phyloP scores from a whole-genome alignment of 306 rosid species.

The Cucumis sativus region DNA sequence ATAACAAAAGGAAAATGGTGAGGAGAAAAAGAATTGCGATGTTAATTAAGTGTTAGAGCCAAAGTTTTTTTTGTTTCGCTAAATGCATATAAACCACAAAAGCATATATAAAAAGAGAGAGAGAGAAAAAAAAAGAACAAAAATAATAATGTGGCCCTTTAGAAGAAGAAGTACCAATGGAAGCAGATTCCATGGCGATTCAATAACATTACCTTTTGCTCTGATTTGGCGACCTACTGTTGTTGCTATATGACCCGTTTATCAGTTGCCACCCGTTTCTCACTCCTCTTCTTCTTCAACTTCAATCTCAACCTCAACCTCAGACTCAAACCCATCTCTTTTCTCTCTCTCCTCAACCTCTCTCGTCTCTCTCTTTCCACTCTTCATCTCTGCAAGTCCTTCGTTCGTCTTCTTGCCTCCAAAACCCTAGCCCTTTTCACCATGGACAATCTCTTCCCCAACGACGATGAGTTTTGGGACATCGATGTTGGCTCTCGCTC shows the following conservation, averaged over 20 bases:
- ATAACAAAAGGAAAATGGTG: too few species aligned
- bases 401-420: constrained; percentile 35
- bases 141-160: background rate
- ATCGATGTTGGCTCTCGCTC: constrained; percentile 19
- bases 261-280: constrained; percentile 18
- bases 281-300: constrained; percentile 28
- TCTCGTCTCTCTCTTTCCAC: constrained; percentile 35
- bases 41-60: background rate
- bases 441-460: constrained; percentile 37
- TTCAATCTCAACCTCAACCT: constrained; percentile 17
- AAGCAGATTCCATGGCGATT: background rate
- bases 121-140: too few species aligned
- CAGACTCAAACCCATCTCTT: constrained; percentile 30
- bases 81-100: background rate
- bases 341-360: constrained; percentile 32
- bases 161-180: background rate
- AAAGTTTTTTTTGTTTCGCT: background rate
- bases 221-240: background rate
- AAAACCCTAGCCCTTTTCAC: constrained; percentile 46
- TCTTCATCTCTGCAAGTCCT: constrained; percentile 49
- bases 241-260: constrained; percentile 32
- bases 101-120: background rate
- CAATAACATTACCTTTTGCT: background rate
- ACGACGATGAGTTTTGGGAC: constrained; percentile 30
- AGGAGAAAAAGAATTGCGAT: too few species aligned